Evolutionary conservation across 2,329 filamentous ascomycete species (phyloP), one percentile per base, ranked within the genome.

Genomic region (Elsinoe necatrix): DNA sequence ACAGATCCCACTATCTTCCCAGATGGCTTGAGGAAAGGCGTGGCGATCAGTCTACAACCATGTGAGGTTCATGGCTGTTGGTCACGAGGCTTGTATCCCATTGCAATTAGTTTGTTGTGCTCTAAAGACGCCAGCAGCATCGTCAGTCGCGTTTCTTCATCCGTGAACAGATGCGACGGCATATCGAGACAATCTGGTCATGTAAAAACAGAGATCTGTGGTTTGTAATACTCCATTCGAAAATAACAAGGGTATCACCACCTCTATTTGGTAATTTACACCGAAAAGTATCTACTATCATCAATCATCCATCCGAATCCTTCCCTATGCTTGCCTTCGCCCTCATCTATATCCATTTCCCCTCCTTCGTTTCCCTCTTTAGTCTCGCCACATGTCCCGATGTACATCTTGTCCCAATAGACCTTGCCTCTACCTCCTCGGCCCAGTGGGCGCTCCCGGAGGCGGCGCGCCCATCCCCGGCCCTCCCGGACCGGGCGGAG

Each of bases 381-480:
- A 14, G 23, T 12, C 25, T 25, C 27, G 6, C 12, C 23, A 4
- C 5, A 4, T 18, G 7, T n/a, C 45, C 9, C 21, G 5, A 11
- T 20, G 8, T 18, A 7, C n/a, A 16, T 16, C n/a, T 5, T 18
- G 3, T n/a, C 20, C n/a, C n/a, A n/a, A n/a, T n/a, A n/a, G n/a
- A 11, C 42, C 42, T 23, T 45, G 9, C 23, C 42, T 50, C 48
- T 52, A 52, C 20, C 48, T 35, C 48, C 48, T 39, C 16, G 48
- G 48, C 31, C 48, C 48, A 23, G 48, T 52, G 16, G 48, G 48
- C 31, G 48, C 48, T 3, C 48, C 48, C 29, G 48, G 48, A 16
- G 48, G 48, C 45, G 45, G 45, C 45, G 29, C 27, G 8, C 45
- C 45, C 45, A 50, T 31, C 8, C 42, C 21, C 42, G 20, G 42